Percentiles rank a stretch among this genome's conserved stretches.
Conservation (phyloP, 2,329 filamentous ascomycete species). For the Sporothrix variecibatus region DNA sequence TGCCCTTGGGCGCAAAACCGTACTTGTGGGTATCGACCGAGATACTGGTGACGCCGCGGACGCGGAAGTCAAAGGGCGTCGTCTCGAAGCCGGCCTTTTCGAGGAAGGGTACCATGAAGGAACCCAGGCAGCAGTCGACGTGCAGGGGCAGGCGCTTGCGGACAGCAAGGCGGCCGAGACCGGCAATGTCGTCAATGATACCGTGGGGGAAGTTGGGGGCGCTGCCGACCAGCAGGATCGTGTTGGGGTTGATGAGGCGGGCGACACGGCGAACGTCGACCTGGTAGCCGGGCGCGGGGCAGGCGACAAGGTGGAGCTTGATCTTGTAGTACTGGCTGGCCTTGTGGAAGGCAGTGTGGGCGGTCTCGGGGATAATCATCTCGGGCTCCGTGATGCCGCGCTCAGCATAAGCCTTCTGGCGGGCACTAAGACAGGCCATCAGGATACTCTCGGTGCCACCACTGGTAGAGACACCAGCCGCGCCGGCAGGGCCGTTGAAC, state of each 20-base stretch:
- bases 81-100: slow-evolving; percentile 91
- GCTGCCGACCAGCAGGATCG: slow-evolving; percentile 86
- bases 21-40: slow-evolving; percentile 99
- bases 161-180: slow-evolving; percentile 78
- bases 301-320: slow-evolving; percentile 84
- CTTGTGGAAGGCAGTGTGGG: slow-evolving; percentile 95
- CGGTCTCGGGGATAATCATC: slow-evolving; percentile 95
- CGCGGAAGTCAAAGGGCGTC: slow-evolving; percentile 87
- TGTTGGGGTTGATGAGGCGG: slow-evolving; percentile 91
- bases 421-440: slow-evolving; percentile 88
- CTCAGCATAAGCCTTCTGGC: slow-evolving; percentile 85
- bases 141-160: slow-evolving; percentile 83
- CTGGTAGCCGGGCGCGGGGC: slow-evolving; percentile 82
- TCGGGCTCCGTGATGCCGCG: slow-evolving; percentile 89
- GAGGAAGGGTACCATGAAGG: slow-evolving; percentile 90
- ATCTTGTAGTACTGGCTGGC: slow-evolving; percentile 95
- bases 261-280: slow-evolving; percentile 77
- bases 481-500: slow-evolving; percentile 85
- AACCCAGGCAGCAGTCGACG: slow-evolving; percentile 96
- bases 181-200: slow-evolving; percentile 91
- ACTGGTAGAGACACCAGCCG: slow-evolving; percentile 84
- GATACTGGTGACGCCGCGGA: slow-evolving; percentile 92
- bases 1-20: slow-evolving; percentile 96
- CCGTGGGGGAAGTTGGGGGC: slow-evolving; percentile 98
- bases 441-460: slow-evolving; percentile 96